Evolutionary conservation across 495 filamentous ascomycete genomes (phyloP).

Genomic region (Penicillium cinerascens): DNA sequence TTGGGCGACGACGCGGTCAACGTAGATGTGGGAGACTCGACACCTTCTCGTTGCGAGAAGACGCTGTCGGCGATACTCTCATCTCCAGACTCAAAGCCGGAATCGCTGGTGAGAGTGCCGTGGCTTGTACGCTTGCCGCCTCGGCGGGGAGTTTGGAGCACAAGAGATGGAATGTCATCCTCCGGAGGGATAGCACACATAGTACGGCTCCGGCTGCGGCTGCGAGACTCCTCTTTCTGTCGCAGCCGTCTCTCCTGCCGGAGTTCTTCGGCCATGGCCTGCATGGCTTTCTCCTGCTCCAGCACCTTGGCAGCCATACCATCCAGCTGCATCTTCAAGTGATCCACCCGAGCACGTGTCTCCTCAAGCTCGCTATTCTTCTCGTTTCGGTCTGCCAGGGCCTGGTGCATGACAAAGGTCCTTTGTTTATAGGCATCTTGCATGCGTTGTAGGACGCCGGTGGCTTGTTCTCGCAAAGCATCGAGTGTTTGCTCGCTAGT

Average conservation of each 20-base stretch:
- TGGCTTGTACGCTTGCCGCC: constrained; percentile 51
- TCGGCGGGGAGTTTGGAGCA: constrained; percentile 47
- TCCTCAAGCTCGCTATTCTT: constrained; percentile 72
- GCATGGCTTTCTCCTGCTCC: constrained; percentile 63
- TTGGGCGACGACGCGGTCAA: constrained; percentile 40
- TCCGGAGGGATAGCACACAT: constrained; percentile 33
- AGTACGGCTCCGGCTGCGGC: constrained; percentile 38
- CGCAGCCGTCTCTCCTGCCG: constrained; percentile 55
- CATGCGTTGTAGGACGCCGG: constrained; percentile 58
- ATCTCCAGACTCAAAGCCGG: constrained; percentile 52
- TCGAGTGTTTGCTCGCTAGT: constrained; percentile 64
- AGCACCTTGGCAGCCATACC: constrained; percentile 66
- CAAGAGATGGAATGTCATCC: constrained; percentile 48
- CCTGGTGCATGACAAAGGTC: constrained; percentile 55
- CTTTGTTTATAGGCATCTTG: constrained; percentile 70
- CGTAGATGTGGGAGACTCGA: constrained; percentile 48
- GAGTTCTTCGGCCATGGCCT: constrained; percentile 60
- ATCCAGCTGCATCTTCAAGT: constrained; percentile 72
- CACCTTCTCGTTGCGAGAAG: constrained; percentile 57
- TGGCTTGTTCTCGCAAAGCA: constrained; percentile 64
- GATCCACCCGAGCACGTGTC: constrained; percentile 60
- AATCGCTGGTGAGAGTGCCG: constrained; percentile 49
- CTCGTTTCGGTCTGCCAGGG: constrained; percentile 59
- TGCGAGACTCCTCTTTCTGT: constrained; percentile 50
- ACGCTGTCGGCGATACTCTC: constrained; percentile 60